These are phyloP conservation scores for Aspergillus brunneoviolaceus DNA, from an alignment of 2,329 filamentous ascomycete genomes.

Conservation along the genomic window DNA sequence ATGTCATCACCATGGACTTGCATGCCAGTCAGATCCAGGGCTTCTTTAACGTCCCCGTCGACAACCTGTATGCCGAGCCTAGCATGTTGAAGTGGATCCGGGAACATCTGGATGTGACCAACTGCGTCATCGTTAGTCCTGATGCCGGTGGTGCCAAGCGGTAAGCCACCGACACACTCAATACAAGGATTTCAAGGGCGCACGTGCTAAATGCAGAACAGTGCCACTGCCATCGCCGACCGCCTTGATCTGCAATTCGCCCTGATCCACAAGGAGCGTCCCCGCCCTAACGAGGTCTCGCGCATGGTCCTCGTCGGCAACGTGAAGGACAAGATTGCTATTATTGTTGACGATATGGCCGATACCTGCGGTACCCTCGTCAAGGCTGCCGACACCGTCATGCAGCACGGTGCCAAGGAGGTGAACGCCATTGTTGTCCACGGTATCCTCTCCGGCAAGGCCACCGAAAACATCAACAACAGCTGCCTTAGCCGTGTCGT, in stretches of 20 bases:
- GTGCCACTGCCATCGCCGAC: conserved; percentile 89
- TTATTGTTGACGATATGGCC: conserved; percentile 97
- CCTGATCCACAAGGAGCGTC: conserved; percentile 94
- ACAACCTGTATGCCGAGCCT: conserved; percentile 89
- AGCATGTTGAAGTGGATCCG: conserved; percentile 89
- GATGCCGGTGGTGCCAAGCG: conserved; percentile 94
- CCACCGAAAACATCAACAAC: conserved; percentile 80
- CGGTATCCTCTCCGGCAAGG: conserved; percentile 83
- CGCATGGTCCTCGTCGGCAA: conserved; percentile 96
- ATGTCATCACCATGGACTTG: conserved; percentile 94
- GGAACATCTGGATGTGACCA: conserved; percentile 75
- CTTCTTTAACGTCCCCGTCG: conserved; percentile 83
- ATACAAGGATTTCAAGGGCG: neutral
- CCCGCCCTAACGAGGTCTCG: conserved; percentile 84
- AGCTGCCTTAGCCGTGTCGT: conserved; percentile 76
- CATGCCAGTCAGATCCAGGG: conserved; percentile 93
- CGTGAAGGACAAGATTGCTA: conserved; percentile 85
- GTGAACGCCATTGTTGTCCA: conserved; percentile 96
- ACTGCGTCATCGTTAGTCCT: conserved; percentile 91
- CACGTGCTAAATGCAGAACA: conserved; percentile 28
- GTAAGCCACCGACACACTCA: conserved; percentile 40
- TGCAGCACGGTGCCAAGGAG: conserved; percentile 80
- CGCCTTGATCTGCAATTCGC: conserved; percentile 87
- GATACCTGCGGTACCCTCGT: conserved; percentile 87
- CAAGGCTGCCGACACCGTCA: conserved; percentile 87